Evolutionary conservation across 2,329 filamentous ascomycete genomes (phyloP).

Genomic region (Calonectria henricotiae): DNA sequence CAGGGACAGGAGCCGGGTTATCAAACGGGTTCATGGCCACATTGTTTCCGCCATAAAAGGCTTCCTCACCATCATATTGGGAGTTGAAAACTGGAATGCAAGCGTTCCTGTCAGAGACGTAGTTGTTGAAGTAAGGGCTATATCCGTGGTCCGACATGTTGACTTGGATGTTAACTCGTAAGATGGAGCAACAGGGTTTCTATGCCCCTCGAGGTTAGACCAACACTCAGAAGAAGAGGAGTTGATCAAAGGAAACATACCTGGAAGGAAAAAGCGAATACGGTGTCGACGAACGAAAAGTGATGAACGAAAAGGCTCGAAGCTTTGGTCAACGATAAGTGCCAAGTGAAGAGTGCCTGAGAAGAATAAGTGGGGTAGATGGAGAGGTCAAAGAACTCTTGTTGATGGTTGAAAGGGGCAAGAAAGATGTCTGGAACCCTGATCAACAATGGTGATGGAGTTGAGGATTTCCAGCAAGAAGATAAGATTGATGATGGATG

Average conservation of each 20-base stretch:
- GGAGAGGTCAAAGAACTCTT: too few species aligned
- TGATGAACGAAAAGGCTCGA: neutral
- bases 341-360: neutral
- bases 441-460: neutral
- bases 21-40: neutral
- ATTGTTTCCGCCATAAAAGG: neutral
- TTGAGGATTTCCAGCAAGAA: neutral
- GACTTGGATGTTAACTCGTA: neutral
- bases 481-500: neutral
- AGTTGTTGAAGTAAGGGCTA: neutral
- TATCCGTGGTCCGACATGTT: constrained; percentile 7
- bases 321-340: neutral
- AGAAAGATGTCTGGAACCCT: neutral
- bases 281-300: neutral
- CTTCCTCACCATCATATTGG: neutral
- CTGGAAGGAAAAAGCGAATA: neutral
- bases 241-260: neutral
- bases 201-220: neutral
- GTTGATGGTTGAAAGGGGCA: neutral
- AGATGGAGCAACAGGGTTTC: neutral
- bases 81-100: neutral
- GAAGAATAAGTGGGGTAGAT: too few species aligned
- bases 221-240: too few species aligned
- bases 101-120: neutral
- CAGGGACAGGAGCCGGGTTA: neutral